Evolutionary conservation across 805 yeast species (phyloP).

Genomic region (Osmozyma mogii): DNA sequence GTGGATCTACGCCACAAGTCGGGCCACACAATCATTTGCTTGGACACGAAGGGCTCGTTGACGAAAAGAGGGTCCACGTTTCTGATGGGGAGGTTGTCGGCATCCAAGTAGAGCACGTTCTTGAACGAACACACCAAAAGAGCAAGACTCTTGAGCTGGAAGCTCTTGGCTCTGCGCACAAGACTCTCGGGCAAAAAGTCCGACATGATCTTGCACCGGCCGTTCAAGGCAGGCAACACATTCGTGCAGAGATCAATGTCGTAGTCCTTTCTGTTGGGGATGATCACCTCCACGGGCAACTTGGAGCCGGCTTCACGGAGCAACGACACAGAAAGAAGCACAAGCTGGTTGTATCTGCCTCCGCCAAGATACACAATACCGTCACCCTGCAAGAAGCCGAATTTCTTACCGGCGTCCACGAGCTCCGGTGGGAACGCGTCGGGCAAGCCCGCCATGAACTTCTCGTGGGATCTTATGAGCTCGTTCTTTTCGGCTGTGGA

Average conservation of each 20-base stretch:
- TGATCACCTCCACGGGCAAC: slow-evolving; percentile 31
- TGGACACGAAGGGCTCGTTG: slow-evolving; percentile 24
- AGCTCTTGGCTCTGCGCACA: slow-evolving; percentile 18
- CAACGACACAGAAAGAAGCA: slow-evolving; percentile 24
- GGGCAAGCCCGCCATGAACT: slow-evolving; percentile 16
- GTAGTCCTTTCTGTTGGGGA: slow-evolving; percentile 24
- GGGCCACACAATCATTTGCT: slow-evolving; percentile 31
- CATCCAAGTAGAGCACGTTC: slow-evolving; percentile 29
- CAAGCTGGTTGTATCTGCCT: slow-evolving; percentile 27
- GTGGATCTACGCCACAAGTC: slow-evolving; percentile 36
- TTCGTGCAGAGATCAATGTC: slow-evolving; percentile 26
- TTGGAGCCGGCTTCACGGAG: slow-evolving; percentile 25
- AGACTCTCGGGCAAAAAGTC: slow-evolving; percentile 27
- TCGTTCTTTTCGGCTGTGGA: slow-evolving; percentile 12
- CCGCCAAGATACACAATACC: slow-evolving; percentile 37
- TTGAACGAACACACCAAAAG: slow-evolving; percentile 30
- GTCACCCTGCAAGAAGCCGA: slow-evolving; percentile 25
- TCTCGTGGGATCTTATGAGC: slow-evolving; percentile 16
- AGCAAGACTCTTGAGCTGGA: slow-evolving; percentile 30
- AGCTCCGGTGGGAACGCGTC: slow-evolving; percentile 16
- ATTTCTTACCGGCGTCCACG: slow-evolving; percentile 10
- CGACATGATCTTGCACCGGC: slow-evolving; percentile 36
- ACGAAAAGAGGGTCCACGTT: slow-evolving; percentile 29
- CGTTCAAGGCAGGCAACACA: slow-evolving; percentile 26
- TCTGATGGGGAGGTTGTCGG: slow-evolving; percentile 29